Conservation (phyloP, 2,329 filamentous ascomycete genomes). For the Chaetothyriales sp. region DNA sequence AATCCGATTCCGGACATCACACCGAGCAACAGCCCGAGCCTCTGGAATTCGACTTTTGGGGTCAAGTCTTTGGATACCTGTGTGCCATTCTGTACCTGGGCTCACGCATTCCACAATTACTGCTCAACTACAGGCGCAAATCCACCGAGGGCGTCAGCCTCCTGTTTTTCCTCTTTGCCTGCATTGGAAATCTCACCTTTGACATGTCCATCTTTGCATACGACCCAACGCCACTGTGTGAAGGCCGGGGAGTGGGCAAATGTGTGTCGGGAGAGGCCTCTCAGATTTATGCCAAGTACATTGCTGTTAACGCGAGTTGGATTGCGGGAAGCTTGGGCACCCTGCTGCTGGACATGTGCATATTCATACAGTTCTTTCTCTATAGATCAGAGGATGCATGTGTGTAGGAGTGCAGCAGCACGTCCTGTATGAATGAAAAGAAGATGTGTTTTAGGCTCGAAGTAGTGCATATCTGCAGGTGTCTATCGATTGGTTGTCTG, state of each 20-base stretch:
- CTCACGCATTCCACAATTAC: conserved; percentile 74
- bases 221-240: conserved; percentile 40
- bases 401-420: neutral
- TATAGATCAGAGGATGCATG: conserved; percentile 41
- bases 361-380: conserved; percentile 85
- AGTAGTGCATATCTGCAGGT: no score
- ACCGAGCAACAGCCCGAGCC: conserved; percentile 29
- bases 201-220: conserved; percentile 86
- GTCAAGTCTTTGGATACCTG: conserved; percentile 86
- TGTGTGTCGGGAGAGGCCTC: conserved; percentile 55
- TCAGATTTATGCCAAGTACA: conserved; percentile 61
- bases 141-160: conserved; percentile 86
- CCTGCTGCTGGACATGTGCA: conserved; percentile 66
- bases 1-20: conserved; percentile 20
- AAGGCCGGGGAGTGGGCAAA: conserved; percentile 22
- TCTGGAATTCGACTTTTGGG: conserved; percentile 58
- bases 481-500: no score
- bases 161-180: conserved; percentile 93
- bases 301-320: conserved; percentile 86
- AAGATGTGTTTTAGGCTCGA: no score
- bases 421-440: no score
- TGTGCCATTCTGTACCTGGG: conserved; percentile 83
- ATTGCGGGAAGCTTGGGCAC: conserved; percentile 79
- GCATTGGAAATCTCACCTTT: conserved; percentile 86
- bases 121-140: conserved; percentile 78